Evolutionary conservation across 2,329 filamentous ascomycete genomes (phyloP), one percentile per base, ranked within the genome.

Genomic region (Colletotrichum sansevieriae): DNA sequence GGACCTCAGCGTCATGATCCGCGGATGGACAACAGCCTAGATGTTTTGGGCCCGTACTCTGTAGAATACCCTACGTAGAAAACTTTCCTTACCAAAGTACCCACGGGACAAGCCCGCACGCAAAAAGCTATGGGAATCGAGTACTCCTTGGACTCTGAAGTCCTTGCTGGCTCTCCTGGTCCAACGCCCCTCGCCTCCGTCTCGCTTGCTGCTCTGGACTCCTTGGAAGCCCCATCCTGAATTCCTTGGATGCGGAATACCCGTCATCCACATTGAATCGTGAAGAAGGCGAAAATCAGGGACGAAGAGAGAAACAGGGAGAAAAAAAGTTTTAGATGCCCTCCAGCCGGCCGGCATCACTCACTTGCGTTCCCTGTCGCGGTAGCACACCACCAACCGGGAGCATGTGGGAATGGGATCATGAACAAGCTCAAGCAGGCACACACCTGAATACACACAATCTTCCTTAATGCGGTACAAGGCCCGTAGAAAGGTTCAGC

Each of bases 371-470:
- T 56, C 56, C 57, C 35, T 18, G 15, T 29, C 58, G 25, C 60
- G 33, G 41, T 35, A 54, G 15, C 60, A 63, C 60, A 56, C 60
- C 37, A 56, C 60, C 57, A 54, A 33, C 39, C 56, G 41, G 37
- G 12, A 3, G 35, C 35, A 65, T 35, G 18, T 35, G 39, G 47
- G 44, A 35, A 59, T 12, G 22, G 18, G 15, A 25, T 20, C 43
- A 49, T 12, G 33, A 59, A 39, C 20, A 49, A 58, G 44, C 43
- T 58, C 46, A 41, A 43, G 44, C 44, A 13, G 37, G 8, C 13
- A 13, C 37, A 39, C 10, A 29, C 25, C 25, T 7, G 25, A 29
- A 6, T 7, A 29, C 9, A 39, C 37, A 39, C 35, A 10, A 33
- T 29, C 18, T 20, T 39, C 11, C 20, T 22, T 22, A 22, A 3